phyloP scores from a whole-genome alignment of 2,329 filamentous ascomycete genomes.

The Colletotrichum horii region DNA sequence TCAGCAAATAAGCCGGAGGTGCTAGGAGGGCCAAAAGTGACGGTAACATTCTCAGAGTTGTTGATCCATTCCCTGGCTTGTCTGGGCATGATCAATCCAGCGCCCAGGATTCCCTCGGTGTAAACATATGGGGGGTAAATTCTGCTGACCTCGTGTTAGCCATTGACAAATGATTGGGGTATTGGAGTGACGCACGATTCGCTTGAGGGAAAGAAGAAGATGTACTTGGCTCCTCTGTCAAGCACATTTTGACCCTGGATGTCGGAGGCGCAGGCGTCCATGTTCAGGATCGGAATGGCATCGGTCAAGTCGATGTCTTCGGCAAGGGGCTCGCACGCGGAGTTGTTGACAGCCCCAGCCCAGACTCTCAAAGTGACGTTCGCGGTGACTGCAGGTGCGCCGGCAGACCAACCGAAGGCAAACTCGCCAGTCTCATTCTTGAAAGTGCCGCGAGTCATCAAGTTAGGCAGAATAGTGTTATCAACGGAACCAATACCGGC shows the following conservation, averaged over 20 bases:
- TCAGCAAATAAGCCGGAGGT: constrained; percentile 15
- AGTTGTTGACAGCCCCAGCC: constrained; percentile 12
- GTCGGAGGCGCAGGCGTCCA: constrained; percentile 38
- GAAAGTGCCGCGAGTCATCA: constrained; percentile 24
- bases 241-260: constrained; percentile 42
- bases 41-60: constrained; percentile 25
- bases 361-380: constrained; percentile 16
- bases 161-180: fast-evolving
- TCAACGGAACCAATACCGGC: constrained; percentile 28
- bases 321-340: constrained; percentile 44
- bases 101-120: constrained; percentile 13
- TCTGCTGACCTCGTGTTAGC: neutral
- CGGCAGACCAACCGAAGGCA: constrained; percentile 18
- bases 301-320: constrained; percentile 42
- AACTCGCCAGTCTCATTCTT: neutral
- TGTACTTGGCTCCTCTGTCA: constrained; percentile 45
- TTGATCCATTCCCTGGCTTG: constrained; percentile 29
- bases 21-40: constrained; percentile 23
- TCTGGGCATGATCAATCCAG: constrained; percentile 20
- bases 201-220: constrained; percentile 41
- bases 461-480: constrained; percentile 21
- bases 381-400: neutral
- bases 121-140: neutral
- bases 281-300: constrained; percentile 44
- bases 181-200: neutral